Percentiles rank a stretch among this genome's conserved stretches.
Conservation (phyloP, 192 early-diverging fungal species). For the Piromyces sp. region DNA sequence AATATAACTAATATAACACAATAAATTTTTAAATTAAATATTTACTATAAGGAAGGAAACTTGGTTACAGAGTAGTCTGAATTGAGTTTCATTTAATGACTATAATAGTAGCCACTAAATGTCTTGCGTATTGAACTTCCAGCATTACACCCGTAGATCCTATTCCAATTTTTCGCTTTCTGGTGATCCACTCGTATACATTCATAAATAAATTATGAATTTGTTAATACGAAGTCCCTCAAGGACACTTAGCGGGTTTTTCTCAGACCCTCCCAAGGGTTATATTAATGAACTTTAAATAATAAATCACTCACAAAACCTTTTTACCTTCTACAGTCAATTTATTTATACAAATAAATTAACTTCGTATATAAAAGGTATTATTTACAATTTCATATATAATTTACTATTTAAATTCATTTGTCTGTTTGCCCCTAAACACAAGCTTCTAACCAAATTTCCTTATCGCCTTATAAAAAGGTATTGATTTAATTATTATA, state of each 20-base stretch:
- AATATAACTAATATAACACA: too few relatives aligned
- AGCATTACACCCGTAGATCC: background rate
- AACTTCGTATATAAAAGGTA: background rate
- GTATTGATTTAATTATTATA: too few relatives aligned
- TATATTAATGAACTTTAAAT: background rate
- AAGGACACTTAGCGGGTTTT: background rate
- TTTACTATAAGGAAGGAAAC: background rate
- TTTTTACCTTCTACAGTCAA: too few relatives aligned
- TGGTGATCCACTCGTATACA: background rate
- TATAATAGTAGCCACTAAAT: background rate
- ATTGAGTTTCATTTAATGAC: background rate
- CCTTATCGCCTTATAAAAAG: too few relatives aligned
- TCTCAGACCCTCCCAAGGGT: background rate
- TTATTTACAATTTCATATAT: too few relatives aligned
- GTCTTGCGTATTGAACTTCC: background rate
- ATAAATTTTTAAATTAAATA: background rate
- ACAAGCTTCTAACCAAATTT: background rate
- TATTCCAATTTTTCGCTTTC: background rate
- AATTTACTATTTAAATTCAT: background rate
- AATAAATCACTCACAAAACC: too few relatives aligned
- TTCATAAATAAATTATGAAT: background rate
- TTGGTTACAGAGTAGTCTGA: background rate
- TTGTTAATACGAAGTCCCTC: background rate
- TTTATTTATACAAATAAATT: background rate
- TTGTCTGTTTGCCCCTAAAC: background rate